Evolutionary conservation across 495 filamentous ascomycete genomes (phyloP), one percentile per base, ranked within the genome.

Genomic region (Lepraria neglecta): DNA sequence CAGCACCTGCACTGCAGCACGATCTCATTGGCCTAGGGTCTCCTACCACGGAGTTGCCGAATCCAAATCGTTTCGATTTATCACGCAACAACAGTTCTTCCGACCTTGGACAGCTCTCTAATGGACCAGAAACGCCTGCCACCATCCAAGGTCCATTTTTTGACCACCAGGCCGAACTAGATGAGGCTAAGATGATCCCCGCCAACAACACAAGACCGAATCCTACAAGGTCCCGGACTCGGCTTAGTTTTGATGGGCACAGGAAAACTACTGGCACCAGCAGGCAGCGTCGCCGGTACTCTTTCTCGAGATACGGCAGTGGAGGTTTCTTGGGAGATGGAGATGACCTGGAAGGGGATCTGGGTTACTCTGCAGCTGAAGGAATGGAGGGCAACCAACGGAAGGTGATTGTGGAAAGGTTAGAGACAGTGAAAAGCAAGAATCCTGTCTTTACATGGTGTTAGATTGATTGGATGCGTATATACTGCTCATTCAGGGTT

Each of bases 401-500:
- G 62, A 92, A 91, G 74, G 95, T 98, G 45, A 97, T 97, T 78
- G 92, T 97, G 44, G 94, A 98, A 77, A 77, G 94, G 67, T 70
- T 98, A 57, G 94, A 97, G 77, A 87, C 91, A 53, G 92, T 98
- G 35, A 97, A 97, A 78, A 87, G 84, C 72, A 89, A 87, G 73
- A 94, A 95, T 72, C 94, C 94, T 17, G 90, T 98, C 15, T 98
- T 98, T 74, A 96, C 89, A 44, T 98, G 94, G 90, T 98, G 95
- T 80, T 97, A 80, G 58, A 65, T 46, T 3, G 56, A 52, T 45
- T 28, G 42, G n/a, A 53, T 65, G 52, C 52, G 51, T 58, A 17
- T 44, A 10, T 50, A 40, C 12, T 28, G 30, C 42, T 27, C 40
- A 17, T 31, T 17, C 17, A 51, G 42, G 9, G 27, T 15, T 24